Base-by-base conservation (phyloP, 83 land plant genomes). In the Isoetes engelmannii region DNA sequence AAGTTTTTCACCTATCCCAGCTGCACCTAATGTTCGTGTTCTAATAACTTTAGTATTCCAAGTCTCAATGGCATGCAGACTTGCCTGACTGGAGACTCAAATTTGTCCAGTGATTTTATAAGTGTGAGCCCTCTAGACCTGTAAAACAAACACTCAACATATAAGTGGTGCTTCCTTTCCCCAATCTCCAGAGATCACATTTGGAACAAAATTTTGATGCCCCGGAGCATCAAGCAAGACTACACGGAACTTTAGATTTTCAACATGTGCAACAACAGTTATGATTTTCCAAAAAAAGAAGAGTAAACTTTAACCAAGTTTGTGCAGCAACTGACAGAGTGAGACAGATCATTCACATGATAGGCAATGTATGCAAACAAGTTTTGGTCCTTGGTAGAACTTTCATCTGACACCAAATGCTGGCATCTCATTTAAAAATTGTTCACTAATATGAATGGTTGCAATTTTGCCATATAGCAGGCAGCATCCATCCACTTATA, bases 221-320 rank as follows among this genome's bases (percentile, higher is more conserved):
- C 98, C 98, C 4, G 96, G 98, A 12, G 98, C 92, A 62, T 93
- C 98, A 43, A 93, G 84, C 65, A 89, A 50, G 65, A 93, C 86
- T 49, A 93, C 86, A 58, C 77, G 80, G 53, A 85, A 83, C n/a
- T 76, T 93, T 44, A 72, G 73, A 9, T 92, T 74, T 48, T 85
- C 86, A 78, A 93, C 87, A 71, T 84, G 86, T 20, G 95, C 96
- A 53, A 89, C 85, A 62, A 82, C 96, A 53, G n/a, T n/a, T n/a
- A n/a, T n/a, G n/a, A n/a, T n/a, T n/a, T n/a, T n/a, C n/a, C n/a
- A n/a, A n/a, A n/a, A n/a, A n/a, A n/a, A n/a, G n/a, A n/a, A n/a
- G n/a, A n/a, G n/a, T n/a, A n/a, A n/a, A n/a, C n/a, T n/a, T n/a
- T n/a, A n/a, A n/a, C n/a, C n/a, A n/a, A n/a, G n/a, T n/a, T n/a